Evolutionary conservation across 1,284 basidiomycete genomes (phyloP), one percentile per base, ranked within the genome.

Genomic region (Puccinia coronata): DNA sequence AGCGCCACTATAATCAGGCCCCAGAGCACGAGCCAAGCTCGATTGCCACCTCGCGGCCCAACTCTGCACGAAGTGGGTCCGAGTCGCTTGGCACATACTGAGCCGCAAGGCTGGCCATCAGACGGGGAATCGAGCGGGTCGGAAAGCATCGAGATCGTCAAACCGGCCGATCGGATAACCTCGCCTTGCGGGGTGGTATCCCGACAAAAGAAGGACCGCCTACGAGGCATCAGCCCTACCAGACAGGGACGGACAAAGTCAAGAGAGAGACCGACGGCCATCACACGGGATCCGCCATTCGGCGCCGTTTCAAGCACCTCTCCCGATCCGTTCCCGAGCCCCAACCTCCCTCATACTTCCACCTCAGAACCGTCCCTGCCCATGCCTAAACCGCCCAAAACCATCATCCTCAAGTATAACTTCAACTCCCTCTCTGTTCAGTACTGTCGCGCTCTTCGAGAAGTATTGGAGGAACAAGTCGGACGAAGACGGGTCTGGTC

Each of bases 401-500:
- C 69, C 16, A n/a, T 71, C 47, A 4, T 71, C 20, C 28, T 53
- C 6, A 71, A 71, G 69, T 71, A 36, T 49, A 34, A 71, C 47
- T 53, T 71, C 47, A n/a, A 36, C 23, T 53, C 47, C 9, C 69
- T 71, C 28, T 51, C 69, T n/a, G 47, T 71, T 9, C 18, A 71
- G 3, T 28, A 43, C 11, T 71, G 69, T 71, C 69, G 69, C 28
- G 28, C 6, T 23, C 43, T 51, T 51, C 69, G 69, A 34, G 28
- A 71, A 43, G 25, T 71, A 25, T 53, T 71, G 69, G 69, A 71
- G 28, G 51, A 53, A 20, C 69, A 71, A 20, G 36, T 71, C 6
- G 9, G 28, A 18, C 43, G n/a, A 71, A 71, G 14, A 34, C 51
- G 69, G 51, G 43, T 51, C 39, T 71, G 69, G 69, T 36, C 8